Conservation (phyloP, 208 protist species). For the Trypanosoma lewisi region DNA sequence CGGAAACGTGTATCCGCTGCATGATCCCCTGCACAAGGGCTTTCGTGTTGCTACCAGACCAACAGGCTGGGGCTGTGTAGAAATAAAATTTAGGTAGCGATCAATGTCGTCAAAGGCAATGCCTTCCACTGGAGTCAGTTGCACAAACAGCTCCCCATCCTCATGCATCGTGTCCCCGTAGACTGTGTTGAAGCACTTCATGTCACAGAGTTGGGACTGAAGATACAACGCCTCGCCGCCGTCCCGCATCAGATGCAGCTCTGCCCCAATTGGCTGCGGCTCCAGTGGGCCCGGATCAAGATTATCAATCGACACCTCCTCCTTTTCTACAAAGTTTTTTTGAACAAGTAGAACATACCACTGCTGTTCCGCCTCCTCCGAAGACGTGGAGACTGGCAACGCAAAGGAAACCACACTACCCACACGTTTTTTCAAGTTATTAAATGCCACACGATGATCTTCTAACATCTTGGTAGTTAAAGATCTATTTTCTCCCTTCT, state of each 20-base stretch:
- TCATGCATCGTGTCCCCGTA: constrained; percentile 69
- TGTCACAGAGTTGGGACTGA: constrained; percentile 41
- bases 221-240: constrained; percentile 64
- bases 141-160: constrained; percentile 74
- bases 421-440: constrained; percentile 42
- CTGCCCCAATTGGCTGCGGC: constrained; percentile 52
- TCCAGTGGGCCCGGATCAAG: constrained; percentile 28
- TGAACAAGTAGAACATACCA: constrained; percentile 59
- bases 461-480: neutral
- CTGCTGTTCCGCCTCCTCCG: neutral
- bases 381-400: neutral
- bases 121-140: constrained; percentile 72
- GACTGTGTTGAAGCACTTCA: constrained; percentile 39
- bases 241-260: constrained; percentile 70
- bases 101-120: constrained; percentile 72
- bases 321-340: constrained; percentile 38
- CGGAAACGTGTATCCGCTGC: constrained; percentile 55
- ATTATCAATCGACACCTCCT: constrained; percentile 38
- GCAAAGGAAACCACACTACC: constrained; percentile 51
- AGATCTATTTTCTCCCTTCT: neutral
- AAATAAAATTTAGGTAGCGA: constrained; percentile 34
- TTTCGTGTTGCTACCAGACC: constrained; percentile 1
- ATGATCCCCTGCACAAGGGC: constrained; percentile 53
- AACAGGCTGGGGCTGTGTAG: neutral
- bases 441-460: constrained; percentile 11